Evolutionary conservation across 768 basidiomycete genomes (phyloP), one percentile per base, ranked within the genome.

Genomic region (Amanita pallidorosea): DNA sequence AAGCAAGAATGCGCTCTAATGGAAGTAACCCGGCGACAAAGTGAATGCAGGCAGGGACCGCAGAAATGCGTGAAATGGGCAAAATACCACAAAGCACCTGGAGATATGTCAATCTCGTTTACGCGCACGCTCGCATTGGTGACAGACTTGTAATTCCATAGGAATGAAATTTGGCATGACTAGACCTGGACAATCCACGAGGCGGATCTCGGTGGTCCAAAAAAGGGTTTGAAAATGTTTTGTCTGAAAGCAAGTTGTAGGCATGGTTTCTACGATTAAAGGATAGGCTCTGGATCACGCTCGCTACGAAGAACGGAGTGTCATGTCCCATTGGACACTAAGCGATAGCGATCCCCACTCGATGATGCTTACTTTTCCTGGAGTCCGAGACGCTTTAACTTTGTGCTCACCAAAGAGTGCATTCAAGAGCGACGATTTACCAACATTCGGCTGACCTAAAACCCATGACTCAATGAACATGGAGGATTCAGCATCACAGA

Each of bases 181-280:
- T 13, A 98, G 77, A 8, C 95, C 95, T 0, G 95, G 95, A 59
- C 95, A 98, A 65, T 98, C 95, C 34, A 92, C 90, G 7, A 98
- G 75, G 42, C 91, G 85, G 54, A 98, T 77, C 54, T 90, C 81
- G 1, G 75, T 66, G 22, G 88, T 91, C 84, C 85, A 89, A 64
- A 85, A 95, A 38, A 95, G 75, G 0, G 94, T 97, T 63, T 97
- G 91, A 61, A 92, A 91, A 62, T 96, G 92, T 66, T 95, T 96
- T 3, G 92, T 96, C 89, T 87, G 55, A n/a, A 17, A 22, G 33
- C 15, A 38, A 15, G 33, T 40, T 12, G 43, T 18, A 27, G 18
- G 13, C 23, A 18, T n/a, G 11, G 33, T 18, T 20, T 12, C 15
- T 41, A 18, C 9, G 17, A 11, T 29, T 29, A 29, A 29, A 29